Evolutionary conservation across 2,329 filamentous ascomycete species (phyloP), one percentile per base, ranked within the genome.

Genomic region (Fusarium scirpi): DNA sequence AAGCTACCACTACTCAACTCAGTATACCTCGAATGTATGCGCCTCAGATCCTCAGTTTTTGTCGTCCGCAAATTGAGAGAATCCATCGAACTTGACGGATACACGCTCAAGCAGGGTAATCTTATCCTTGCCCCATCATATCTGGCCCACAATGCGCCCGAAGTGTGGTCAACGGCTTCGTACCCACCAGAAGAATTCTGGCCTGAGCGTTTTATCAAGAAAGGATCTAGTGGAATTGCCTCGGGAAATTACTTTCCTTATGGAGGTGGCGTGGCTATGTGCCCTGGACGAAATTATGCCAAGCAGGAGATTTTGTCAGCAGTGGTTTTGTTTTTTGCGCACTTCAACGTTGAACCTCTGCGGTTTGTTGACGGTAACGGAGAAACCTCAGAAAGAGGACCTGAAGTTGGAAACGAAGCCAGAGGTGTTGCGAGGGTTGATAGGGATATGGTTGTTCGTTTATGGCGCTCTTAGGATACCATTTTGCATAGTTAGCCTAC

Each of bases 231-330:
- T 27, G 62, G 62, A 4, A 65, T 70, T 45, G 49, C 67, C 20
- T 51, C 68, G 8, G 68, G 71, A 5, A 72, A 74, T 20, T 76
- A 65, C 22, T 76, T 75, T 40, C 74, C 74, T 8, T 76, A 75
- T 12, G 74, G 74, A 18, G 74, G 74, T 3, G 74, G 74, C 3
- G 64, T 61, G 18, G 72, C 70, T 5, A 76, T 76, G 69, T 76
- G 74, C n/a, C 74, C 74, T 1, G 74, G 74, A 2, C 62, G 74
- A 5, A 68, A 75, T 22, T 76, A 74, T 29, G 74, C 74, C 9
- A 76, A 75, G 59, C 74, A 73, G 46, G 74, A 76, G 62, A 76
- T 76, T 11, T 40, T 76, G 12, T 67, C 66, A 13, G 65, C 71
- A 29, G 67, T 69, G 3, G 70, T 65, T 15, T n/a, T 76, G 0